Evolutionary conservation across 352 stramenopile genomes (phyloP), one percentile per base, ranked within the genome.

Genomic region (Pythium myriotylum): DNA sequence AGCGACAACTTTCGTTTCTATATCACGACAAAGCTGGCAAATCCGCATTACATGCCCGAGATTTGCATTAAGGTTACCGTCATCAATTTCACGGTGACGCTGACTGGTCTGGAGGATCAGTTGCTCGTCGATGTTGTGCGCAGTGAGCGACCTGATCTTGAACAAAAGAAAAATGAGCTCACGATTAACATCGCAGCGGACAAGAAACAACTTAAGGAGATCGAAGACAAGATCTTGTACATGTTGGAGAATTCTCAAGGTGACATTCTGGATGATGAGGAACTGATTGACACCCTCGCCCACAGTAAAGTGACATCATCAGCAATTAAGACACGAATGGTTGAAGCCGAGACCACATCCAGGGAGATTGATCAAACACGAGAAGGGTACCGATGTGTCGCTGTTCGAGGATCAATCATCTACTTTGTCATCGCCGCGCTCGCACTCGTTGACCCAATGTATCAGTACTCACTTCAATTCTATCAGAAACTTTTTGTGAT

Each of bases 11-110:
- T 98, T 61, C 86, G 84, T 8, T 95, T 98, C 52, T 97, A 95
- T 63, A 96, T 98, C 53, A 98, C 93, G 27, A 98, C 93, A 23
- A 98, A 98, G 63, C 80, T 98, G 3, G 83, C 88, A 0, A 98
- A 98, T 57, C 93, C 93, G 32, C 88, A 98, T 53, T 98, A 98
- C 73, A 95, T 97, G 84, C 92, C 93, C 17, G 93, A 98, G 57
- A 89, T 98, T 54, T 97, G 92, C 62, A 96, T 97, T 68, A 98
- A 98, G 72, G 92, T 97, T 20, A 98, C 92, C 2, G 76, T 98
- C 27, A 95, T 98, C 62, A 98, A 98, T 71, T 98, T 98, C 43
- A 98, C 93, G 1, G 92, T 98, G 22, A 98, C 93, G 9, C 75
- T 96, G 42, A 90, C 81, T 7, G 93, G 93, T 0, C 70, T 98